Base-by-base conservation (phyloP, 2,329 filamentous ascomycete species). In the Coleophoma crateriformis region DNA sequence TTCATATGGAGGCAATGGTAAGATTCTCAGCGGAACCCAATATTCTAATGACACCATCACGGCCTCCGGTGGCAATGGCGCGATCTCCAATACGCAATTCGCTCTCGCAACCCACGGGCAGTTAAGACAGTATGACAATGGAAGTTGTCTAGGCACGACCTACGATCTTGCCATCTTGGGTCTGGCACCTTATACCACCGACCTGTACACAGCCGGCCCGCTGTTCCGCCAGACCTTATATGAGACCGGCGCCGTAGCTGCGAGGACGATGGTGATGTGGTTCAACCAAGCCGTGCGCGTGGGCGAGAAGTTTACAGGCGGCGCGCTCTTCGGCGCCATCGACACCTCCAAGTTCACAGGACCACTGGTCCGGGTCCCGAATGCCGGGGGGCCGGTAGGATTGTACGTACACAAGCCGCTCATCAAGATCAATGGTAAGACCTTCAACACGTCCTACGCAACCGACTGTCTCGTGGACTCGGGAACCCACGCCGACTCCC, bases 81-180 rank as follows among this genome's bases (percentile, higher is more conserved):
- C 49, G 5, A 51, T 67, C 10, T 43, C 57, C 10, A 55, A 61
- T 43, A 53, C 62, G 17, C 56, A 58, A 22, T 56, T 66, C 33
- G 60, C 62, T 38, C 47, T 67, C 3, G 58, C 56, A 33, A 52
- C 61, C 45, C 61, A 54, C 51, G 53, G 61, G 12, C 51, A 56
- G 15, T 45, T 62, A 20, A 49, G 53, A 7, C 49, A 57, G 38
- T 45, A 43, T 15, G 57, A 57, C 37, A 48, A 57, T 20, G 54
- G 53, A 34, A 44, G 48, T n/a, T 63, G 59, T 47, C 39, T 20
- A 8, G 37, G 22, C n/a, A 45, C 48, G n/a, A 45, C 45, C 5
- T 64, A 65, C 50, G 63, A 65, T 37, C 49, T 58, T n/a, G 57
- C 54, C 15, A 67, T 68, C 41, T 39, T 68, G 12, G 65, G 66